Evolutionary conservation across 257 asterid species (phyloP).

Genomic region (Ilex aquifolium): DNA sequence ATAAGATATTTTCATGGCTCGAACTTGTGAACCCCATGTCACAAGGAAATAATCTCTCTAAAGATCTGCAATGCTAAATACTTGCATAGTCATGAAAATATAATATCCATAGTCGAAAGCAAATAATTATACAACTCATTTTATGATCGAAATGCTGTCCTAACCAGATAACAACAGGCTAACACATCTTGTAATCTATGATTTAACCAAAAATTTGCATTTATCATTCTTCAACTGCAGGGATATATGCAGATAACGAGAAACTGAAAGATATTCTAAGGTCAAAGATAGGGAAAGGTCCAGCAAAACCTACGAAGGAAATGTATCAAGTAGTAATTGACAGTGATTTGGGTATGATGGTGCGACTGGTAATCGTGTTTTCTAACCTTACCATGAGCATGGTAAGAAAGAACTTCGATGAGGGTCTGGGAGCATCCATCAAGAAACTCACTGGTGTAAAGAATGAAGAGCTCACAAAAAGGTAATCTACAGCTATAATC

Average conservation of each 20-base stretch:
- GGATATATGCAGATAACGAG: slow-evolving; percentile 61
- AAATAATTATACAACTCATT: background rate
- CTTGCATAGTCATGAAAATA: no score
- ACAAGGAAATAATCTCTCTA: no score
- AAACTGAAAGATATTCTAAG: slow-evolving; percentile 39
- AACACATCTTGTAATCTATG: no score
- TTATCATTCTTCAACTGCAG: slow-evolving; percentile 26
- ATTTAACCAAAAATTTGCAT: no score
- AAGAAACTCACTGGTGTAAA: slow-evolving; percentile 72
- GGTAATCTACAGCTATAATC: slow-evolving; percentile 18
- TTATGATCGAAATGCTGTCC: background rate
- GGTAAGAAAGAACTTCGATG: slow-evolving; percentile 63
- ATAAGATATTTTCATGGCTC: no score
- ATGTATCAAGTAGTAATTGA: slow-evolving; percentile 59
- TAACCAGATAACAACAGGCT: no score
- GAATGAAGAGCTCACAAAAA: slow-evolving; percentile 58
- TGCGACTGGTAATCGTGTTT: slow-evolving; percentile 57
- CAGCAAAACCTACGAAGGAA: slow-evolving; percentile 63
- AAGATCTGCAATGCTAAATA: no score
- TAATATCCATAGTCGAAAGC: no score
- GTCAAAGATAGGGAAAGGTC: slow-evolving; percentile 46
- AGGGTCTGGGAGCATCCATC: slow-evolving; percentile 64
- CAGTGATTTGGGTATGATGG: slow-evolving; percentile 51
- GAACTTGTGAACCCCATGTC: no score
- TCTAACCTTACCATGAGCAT: slow-evolving; percentile 65